Base-by-base conservation (phyloP, 768 basidiomycete species). In the Suillus variegatus region DNA sequence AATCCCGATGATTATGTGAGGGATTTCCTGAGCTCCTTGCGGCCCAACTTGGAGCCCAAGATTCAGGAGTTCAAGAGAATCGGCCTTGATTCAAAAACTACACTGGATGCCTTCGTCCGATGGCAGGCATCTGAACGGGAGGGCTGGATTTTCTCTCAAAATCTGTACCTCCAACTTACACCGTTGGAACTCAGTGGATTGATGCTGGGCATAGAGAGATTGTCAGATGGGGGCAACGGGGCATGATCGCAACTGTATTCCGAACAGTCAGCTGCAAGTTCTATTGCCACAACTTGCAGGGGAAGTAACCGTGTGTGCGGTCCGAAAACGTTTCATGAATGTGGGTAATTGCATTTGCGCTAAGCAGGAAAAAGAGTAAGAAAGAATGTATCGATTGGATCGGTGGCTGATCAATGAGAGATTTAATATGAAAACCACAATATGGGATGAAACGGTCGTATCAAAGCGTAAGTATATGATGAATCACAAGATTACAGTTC, bases 401-500 rank as follows among this genome's bases (percentile, higher is more conserved):
- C 44, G 62, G 58, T 64, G 68, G 66, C 61, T 64, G 62, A 67
- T 71, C 51, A 64, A 43, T 49, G 67, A 61, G 57, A 58, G 64
- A 36, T 66, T 68, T 65, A 70, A 67, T 69, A 51, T 68, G 68
- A 64, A 44, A 66, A 66, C 65, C 65, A 67, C 64, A 70, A 65
- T 69, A 70, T 52, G 65, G 36, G 41, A 64, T 69, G 67, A 64
- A 51, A 69, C 65, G 44, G 63, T 66, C 71, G 67, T 71, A 66
- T 66, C 47, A 54, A 46, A 69, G 64, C 70, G 67, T 67, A 62
- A 68, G 66, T 49, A 63, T 64, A 63, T 64, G 55, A 66, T 69
- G 71, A 60, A 38, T 61, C 68, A 40, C 35, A 64, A 68, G 47
- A 64, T 82, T 85, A 91, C 73, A 93, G 84, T 70, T 94, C 92